Conservation (phyloP, 2,329 filamentous ascomycete species). For the Cadophora luteo-olivacea region DNA sequence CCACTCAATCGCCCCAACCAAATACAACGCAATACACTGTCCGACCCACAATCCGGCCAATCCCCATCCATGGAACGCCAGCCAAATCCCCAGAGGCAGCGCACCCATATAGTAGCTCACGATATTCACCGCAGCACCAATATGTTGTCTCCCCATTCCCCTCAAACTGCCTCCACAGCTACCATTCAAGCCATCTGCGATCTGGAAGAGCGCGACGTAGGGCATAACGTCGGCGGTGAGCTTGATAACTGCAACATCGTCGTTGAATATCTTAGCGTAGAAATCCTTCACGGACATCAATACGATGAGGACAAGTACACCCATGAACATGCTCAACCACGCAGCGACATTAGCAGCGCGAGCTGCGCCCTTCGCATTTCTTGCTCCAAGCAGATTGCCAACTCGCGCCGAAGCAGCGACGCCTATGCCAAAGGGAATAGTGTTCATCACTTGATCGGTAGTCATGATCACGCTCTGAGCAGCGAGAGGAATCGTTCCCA, state of each 20-base stretch:
- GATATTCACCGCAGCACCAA: slow-evolving; percentile 82
- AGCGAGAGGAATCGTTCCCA: slow-evolving; percentile 80
- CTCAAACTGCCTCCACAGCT: slow-evolving; percentile 81
- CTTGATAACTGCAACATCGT: slow-evolving; percentile 72
- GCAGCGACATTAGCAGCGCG: slow-evolving; percentile 79
- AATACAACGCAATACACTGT: slow-evolving; percentile 80
- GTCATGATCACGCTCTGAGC: slow-evolving; percentile 93
- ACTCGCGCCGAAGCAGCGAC: slow-evolving; percentile 80
- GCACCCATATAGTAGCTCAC: slow-evolving; percentile 85
- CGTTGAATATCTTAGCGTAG: slow-evolving; percentile 82
- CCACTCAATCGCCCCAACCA: slow-evolving; percentile 83
- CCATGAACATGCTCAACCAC: slow-evolving; percentile 72
- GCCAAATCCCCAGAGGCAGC: slow-evolving; percentile 79
- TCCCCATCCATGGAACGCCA: slow-evolving; percentile 88
- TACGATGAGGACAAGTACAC: slow-evolving; percentile 68
- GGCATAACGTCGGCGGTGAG: slow-evolving; percentile 83
- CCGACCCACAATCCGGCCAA: slow-evolving; percentile 82
- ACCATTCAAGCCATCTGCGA: slow-evolving; percentile 86
- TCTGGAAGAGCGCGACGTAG: slow-evolving; percentile 87
- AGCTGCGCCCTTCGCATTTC: slow-evolving; percentile 68
- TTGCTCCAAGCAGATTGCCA: slow-evolving; percentile 79
- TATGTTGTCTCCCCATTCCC: slow-evolving; percentile 86
- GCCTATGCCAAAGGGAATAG: slow-evolving; percentile 85
- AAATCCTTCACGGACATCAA: slow-evolving; percentile 74
- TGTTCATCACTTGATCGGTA: slow-evolving; percentile 78